A percentile compares a stretch with the other conserved stretches of the same genome.
phyloP scores from a whole-genome alignment of 352 stramenopile species.

The Pythium dissimile region DNA sequence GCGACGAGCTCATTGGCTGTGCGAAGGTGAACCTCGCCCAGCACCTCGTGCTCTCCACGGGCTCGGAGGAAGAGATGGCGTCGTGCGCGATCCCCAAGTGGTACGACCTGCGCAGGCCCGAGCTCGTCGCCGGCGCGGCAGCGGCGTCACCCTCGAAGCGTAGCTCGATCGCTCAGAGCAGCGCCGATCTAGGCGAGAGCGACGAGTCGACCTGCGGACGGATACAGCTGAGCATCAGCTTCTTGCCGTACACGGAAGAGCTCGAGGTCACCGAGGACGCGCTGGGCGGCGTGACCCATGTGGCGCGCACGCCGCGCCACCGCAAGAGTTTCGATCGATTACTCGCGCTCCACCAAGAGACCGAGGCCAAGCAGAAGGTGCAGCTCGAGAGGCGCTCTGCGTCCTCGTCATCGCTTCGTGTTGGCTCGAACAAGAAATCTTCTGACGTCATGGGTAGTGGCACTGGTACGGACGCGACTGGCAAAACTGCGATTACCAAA shows the following conservation, averaged over 20 bases:
- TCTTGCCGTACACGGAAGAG: slow-evolving; percentile 60
- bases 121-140: slow-evolving; percentile 33
- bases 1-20: slow-evolving; percentile 74
- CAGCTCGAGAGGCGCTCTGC: slow-evolving; percentile 29
- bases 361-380: slow-evolving; percentile 41
- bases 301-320: slow-evolving; percentile 35
- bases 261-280: slow-evolving; percentile 36
- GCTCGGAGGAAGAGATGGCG: slow-evolving; percentile 67
- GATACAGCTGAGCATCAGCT: slow-evolving; percentile 80
- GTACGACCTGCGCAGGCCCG: slow-evolving; percentile 64
- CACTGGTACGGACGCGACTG: too few relatives aligned
- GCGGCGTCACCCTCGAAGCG: slow-evolving; percentile 15
- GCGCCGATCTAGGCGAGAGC: slow-evolving; percentile 24
- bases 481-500: too few relatives aligned
- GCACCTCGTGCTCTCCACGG: slow-evolving; percentile 55
- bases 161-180: slow-evolving; percentile 13
- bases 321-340: slow-evolving; percentile 80
- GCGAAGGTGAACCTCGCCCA: slow-evolving; percentile 76
- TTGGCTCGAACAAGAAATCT: background rate
- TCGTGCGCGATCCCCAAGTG: slow-evolving; percentile 66
- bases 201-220: slow-evolving; percentile 45
- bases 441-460: background rate
- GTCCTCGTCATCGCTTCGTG: slow-evolving; percentile 1
- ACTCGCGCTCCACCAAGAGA: slow-evolving; percentile 68
- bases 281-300: slow-evolving; percentile 22